These are phyloP conservation scores for Ogataea trehalophila DNA, from an alignment of 805 yeast genomes.

Conservation along the genomic window DNA sequence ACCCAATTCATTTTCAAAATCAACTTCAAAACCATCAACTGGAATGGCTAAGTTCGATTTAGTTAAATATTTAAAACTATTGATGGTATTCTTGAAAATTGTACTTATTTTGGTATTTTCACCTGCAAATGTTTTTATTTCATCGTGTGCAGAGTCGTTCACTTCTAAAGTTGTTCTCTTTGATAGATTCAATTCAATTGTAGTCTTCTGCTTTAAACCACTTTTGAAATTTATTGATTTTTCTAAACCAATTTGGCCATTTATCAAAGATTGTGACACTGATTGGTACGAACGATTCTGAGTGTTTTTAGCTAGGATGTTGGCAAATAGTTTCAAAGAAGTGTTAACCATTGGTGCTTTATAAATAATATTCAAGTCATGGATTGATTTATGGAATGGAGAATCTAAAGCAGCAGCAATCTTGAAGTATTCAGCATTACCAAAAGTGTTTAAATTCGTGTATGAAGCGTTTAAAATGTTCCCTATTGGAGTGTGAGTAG, in stretches of 20 bases:
- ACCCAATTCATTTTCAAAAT: conserved; percentile 41
- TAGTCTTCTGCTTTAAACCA: conserved; percentile 1
- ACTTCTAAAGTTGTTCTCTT: conserved; percentile 52
- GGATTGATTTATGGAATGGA: conserved; percentile 40
- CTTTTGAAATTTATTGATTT: conserved; percentile 7
- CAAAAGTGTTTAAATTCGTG: conserved; percentile 48
- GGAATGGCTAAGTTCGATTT: conserved; percentile 37
- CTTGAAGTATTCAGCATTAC: conserved; percentile 61
- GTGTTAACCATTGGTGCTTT: conserved; percentile 42
- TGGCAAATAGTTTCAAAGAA: conserved; percentile 41
- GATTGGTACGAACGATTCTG: conserved; percentile 46
- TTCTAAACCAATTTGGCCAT: conserved; percentile 48
- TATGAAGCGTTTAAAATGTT: conserved; percentile 32
- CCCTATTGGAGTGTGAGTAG: conserved; percentile 32
- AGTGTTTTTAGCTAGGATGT: conserved; percentile 47
- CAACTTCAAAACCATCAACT: conserved; percentile 38
- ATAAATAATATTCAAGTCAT: conserved; percentile 38
- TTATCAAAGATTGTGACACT: conserved; percentile 47
- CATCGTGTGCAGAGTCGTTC: conserved; percentile 49
- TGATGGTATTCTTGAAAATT: conserved; percentile 30
- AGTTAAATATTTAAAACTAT: conserved; percentile 37
- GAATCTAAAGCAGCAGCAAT: conserved; percentile 45
- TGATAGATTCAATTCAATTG: conserved; percentile 52
- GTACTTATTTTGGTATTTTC: conserved; percentile 55
- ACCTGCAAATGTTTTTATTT: conserved; percentile 55